A percentile compares a stretch with the other conserved stretches of the same genome.
Evolutionary conservation across 2,329 filamentous ascomycete genomes (phyloP).

Genomic region (Nectriaceae sp.): DNA sequence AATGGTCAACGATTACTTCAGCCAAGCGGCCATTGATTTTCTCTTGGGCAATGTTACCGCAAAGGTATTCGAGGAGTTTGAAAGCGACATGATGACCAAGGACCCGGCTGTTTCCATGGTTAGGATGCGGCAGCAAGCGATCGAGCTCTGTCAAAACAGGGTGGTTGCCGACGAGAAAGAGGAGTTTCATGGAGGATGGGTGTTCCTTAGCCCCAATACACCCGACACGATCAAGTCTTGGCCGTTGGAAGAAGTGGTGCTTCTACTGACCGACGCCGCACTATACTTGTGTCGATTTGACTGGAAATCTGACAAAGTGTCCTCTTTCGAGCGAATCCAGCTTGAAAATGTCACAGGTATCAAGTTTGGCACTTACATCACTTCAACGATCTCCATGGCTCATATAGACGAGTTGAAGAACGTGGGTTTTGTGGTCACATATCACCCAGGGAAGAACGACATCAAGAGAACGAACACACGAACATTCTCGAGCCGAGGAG

Average conservation of each 20-base stretch:
- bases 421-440: constrained; percentile 79
- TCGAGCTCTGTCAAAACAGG: constrained; percentile 84
- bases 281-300: constrained; percentile 91
- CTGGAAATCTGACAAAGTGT: constrained; percentile 93
- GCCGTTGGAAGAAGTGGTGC: constrained; percentile 84
- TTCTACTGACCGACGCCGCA: constrained; percentile 82
- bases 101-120: constrained; percentile 88
- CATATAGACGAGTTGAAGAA: constrained; percentile 80
- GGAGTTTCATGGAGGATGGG: constrained; percentile 88
- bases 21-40: constrained; percentile 93
- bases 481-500: constrained; percentile 63
- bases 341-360: constrained; percentile 73
- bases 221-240: constrained; percentile 69
- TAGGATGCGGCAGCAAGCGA: constrained; percentile 83
- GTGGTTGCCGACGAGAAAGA: constrained; percentile 83
- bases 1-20: constrained; percentile 97
- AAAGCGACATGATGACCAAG: constrained; percentile 87
- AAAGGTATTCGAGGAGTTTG: constrained; percentile 90
- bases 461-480: constrained; percentile 82
- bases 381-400: constrained; percentile 75
- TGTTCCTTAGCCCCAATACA: constrained; percentile 73
- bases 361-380: constrained; percentile 85
- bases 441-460: constrained; percentile 70
- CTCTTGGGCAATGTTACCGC: constrained; percentile 85
- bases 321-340: constrained; percentile 84